Evolutionary conservation across 441 rosid genomes (phyloP).

Genomic region (Populus hybrid): DNA sequence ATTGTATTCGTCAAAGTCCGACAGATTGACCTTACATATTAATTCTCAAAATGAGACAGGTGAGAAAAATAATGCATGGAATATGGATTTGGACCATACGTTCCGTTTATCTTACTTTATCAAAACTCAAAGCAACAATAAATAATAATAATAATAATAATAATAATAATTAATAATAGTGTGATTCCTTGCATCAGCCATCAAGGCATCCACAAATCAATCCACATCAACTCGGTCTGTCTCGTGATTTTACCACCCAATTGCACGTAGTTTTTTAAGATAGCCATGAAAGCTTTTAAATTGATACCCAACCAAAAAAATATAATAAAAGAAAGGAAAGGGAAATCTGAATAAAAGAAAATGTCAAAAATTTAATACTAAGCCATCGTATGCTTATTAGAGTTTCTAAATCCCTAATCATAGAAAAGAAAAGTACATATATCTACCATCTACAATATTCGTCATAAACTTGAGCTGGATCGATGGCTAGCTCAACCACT

Average conservation of each 20-base stretch:
- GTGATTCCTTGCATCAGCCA: too few species aligned
- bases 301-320: too few species aligned
- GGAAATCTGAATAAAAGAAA: too few species aligned
- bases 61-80: not conserved
- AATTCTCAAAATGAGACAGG: not conserved
- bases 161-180: too few species aligned
- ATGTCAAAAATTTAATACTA: not conserved
- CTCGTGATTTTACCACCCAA: too few species aligned
- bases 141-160: too few species aligned
- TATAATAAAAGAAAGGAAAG: too few species aligned
- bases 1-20: not conserved
- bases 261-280: too few species aligned
- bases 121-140: not conserved
- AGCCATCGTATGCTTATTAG: not conserved
- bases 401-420: not conserved
- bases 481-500: slow-evolving; percentile 34
- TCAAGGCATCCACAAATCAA: too few species aligned
- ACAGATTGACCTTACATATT: not conserved
- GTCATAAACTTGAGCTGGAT: slow-evolving; percentile 7
- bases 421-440: not conserved
- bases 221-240: too few species aligned
- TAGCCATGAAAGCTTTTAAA: too few species aligned
- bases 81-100: not conserved
- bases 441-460: not conserved
- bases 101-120: not conserved